Conservation (phyloP, 1,284 basidiomycete genomes). For the Phellopilus nigrolimitatus region DNA sequence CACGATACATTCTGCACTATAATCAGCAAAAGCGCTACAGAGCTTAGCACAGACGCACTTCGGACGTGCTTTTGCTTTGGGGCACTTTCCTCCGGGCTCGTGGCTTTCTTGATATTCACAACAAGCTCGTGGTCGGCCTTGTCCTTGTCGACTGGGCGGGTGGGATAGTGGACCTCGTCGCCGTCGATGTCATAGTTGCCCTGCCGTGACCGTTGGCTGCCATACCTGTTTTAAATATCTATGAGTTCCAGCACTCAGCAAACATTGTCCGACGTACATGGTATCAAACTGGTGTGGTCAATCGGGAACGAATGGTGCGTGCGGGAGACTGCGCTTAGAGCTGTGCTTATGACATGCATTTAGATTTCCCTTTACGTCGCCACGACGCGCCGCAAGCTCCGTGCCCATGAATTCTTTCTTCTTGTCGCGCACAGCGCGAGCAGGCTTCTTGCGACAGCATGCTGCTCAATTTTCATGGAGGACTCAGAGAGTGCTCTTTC, state of each 20-base stretch:
- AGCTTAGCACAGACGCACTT: slow-evolving; percentile 56
- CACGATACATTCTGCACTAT: slow-evolving; percentile 80
- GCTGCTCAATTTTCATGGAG: not conserved
- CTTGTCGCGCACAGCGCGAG: not conserved
- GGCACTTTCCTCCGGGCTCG: slow-evolving; percentile 86
- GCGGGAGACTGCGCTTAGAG: not conserved
- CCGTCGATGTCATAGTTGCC: slow-evolving; percentile 63
- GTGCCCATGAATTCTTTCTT: slow-evolving; percentile 7
- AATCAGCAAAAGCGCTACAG: slow-evolving; percentile 20
- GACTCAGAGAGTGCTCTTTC: slow-evolving; percentile 7
- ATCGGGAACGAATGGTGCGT: not conserved
- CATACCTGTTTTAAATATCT: slow-evolving; percentile 27
- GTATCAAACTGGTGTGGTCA: not conserved
- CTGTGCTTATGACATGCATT: no score
- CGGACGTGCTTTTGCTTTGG: slow-evolving; percentile 97
- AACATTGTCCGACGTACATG: not conserved
- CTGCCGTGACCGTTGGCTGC: slow-evolving; percentile 28
- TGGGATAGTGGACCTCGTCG: slow-evolving; percentile 83
- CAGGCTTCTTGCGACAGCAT: not conserved
- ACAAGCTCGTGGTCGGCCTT: slow-evolving; percentile 91
- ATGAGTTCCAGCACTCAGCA: not conserved
- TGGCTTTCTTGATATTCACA: slow-evolving; percentile 95
- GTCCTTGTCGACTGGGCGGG: slow-evolving; percentile 93
- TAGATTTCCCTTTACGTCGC: not conserved
- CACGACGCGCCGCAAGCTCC: not conserved